A percentile compares a stretch with the other conserved stretches of the same genome.
These are phyloP conservation scores for Trichothecium sympodiale DNA, from an alignment of 2,329 filamentous ascomycete species.

Conservation along the genomic window DNA sequence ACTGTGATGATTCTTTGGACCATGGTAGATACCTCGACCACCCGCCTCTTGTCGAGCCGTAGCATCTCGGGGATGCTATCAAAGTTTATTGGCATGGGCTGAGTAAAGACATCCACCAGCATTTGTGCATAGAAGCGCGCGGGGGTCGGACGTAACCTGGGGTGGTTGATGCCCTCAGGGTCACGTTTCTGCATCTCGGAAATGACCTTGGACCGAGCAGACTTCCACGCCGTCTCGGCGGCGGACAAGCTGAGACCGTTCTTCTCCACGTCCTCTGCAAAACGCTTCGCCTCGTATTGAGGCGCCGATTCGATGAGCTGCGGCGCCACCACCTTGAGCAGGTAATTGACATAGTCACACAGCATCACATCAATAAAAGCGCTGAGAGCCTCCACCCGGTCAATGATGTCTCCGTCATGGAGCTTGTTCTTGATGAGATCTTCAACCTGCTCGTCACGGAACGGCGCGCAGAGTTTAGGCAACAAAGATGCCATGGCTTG, in stretches of 20 bases:
- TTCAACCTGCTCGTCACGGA: constrained; percentile 68
- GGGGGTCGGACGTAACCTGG: constrained; percentile 50
- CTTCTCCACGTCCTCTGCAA: constrained; percentile 51
- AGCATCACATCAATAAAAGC: constrained; percentile 68
- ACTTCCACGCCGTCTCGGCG: constrained; percentile 56
- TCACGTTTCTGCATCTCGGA: constrained; percentile 58
- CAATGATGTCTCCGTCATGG: constrained; percentile 53
- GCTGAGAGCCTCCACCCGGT: constrained; percentile 64
- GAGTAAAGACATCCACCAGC: constrained; percentile 64
- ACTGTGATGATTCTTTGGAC: constrained; percentile 54
- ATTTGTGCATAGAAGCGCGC: constrained; percentile 68
- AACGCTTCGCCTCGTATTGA: constrained; percentile 64
- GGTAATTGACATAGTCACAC: constrained; percentile 73
- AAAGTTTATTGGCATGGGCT: constrained; percentile 41
- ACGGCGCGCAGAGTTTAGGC: constrained; percentile 70
- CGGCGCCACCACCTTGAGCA: constrained; percentile 61
- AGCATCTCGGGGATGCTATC: constrained; percentile 63
- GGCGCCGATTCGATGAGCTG: constrained; percentile 60
- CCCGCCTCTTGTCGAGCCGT: constrained; percentile 53
- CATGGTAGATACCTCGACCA: constrained; percentile 29
- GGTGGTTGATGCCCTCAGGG: constrained; percentile 53
- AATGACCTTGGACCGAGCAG: constrained; percentile 51
- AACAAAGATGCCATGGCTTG: constrained; percentile 63
- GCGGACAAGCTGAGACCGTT: constrained; percentile 41
- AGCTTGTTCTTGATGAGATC: constrained; percentile 53